Conservation (phyloP, 345 rosid genomes). For the Acer negundo region DNA sequence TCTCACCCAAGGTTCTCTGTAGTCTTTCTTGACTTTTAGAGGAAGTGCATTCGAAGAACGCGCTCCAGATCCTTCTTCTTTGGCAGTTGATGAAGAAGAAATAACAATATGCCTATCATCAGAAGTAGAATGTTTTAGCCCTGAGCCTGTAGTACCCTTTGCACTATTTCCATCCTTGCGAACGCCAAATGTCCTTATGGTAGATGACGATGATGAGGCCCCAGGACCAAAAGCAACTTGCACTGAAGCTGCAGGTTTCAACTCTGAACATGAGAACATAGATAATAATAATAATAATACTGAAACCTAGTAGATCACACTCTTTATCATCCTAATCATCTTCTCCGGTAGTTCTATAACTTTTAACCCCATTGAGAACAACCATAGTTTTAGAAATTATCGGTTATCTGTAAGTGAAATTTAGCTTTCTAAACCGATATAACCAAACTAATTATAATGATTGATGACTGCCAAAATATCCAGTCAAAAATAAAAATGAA, state of each 20-base stretch:
- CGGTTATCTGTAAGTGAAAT: neutral
- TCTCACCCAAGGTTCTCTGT: constrained; percentile 63
- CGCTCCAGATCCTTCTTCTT: constrained; percentile 21
- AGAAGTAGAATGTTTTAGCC: constrained; percentile 19
- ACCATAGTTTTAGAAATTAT: neutral
- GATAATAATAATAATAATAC: neutral
- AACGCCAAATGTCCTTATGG: constrained; percentile 38
- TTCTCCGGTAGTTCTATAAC: neutral
- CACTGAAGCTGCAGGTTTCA: constrained; percentile 43
- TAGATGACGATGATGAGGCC: constrained; percentile 32
- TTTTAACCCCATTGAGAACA: neutral
- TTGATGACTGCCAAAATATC: neutral
- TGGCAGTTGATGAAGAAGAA: constrained; percentile 20
- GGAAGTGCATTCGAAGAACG: constrained; percentile 21
- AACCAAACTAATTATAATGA: neutral
- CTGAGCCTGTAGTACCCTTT: constrained; percentile 24
- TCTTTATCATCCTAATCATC: neutral
- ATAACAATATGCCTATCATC: constrained; percentile 13
- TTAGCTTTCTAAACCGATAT: neutral
- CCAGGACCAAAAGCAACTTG: constrained; percentile 55
- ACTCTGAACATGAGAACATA: constrained; percentile 15
- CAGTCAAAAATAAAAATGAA: neutral
- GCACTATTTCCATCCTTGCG: constrained; percentile 29
- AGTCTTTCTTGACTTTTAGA: constrained; percentile 32
- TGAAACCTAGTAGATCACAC: neutral